These are phyloP conservation scores for Glycyrrhiza uralensis DNA, from an alignment of 306 rosid species.

Conservation along the genomic window DNA sequence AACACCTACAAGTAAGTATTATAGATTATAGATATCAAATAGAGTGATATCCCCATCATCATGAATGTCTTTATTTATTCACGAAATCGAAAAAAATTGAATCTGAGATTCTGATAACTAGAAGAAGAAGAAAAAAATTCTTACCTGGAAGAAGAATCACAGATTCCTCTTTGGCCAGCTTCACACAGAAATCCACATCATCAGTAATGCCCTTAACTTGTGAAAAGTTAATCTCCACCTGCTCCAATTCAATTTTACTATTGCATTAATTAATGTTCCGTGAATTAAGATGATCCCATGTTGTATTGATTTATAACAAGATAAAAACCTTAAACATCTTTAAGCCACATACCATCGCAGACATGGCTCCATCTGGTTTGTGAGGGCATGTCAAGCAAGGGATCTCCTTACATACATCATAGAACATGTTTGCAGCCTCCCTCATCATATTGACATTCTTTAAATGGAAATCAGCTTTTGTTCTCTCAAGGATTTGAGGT, in stretches of 20 bases:
- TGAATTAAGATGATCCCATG: background rate
- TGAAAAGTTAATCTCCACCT: slow-evolving; percentile 54
- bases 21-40: slow-evolving; percentile 7
- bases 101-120: background rate
- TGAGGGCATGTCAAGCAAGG: slow-evolving; percentile 61
- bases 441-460: slow-evolving; percentile 37
- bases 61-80: background rate
- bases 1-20: slow-evolving; percentile 39
- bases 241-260: slow-evolving; percentile 14
- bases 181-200: slow-evolving; percentile 61
- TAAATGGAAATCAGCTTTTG: slow-evolving; percentile 41
- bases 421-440: slow-evolving; percentile 43
- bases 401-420: slow-evolving; percentile 44
- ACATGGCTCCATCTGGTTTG: slow-evolving; percentile 72
- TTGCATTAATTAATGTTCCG: background rate
- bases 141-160: slow-evolving; percentile 61
- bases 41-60: background rate
- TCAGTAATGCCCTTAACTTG: slow-evolving; percentile 46
- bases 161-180: slow-evolving; percentile 63
- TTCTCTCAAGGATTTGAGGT: slow-evolving; percentile 48
- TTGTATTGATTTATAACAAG: background rate
- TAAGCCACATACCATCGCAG: slow-evolving; percentile 43
- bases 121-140: background rate
- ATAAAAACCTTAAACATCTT: background rate
- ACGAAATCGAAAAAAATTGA: background rate